Evolutionary conservation across 305 asterid species (phyloP), one percentile per base, ranked within the genome.

Genomic region (Euphrasia arctica): DNA sequence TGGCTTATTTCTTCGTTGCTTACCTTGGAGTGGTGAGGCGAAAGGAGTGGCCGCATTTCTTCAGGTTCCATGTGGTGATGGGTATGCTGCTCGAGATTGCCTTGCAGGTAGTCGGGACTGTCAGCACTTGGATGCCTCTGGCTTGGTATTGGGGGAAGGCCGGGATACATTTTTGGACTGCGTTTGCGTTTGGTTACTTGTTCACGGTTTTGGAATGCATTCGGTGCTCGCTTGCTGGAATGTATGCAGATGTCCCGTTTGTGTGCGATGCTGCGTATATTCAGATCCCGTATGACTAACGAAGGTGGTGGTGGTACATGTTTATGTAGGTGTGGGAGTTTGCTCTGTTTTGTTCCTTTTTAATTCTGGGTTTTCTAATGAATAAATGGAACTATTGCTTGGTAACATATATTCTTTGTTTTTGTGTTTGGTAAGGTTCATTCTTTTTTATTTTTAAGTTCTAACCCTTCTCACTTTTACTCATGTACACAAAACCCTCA

Each of bases 11-110:
- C 80, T 80, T 85, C 42, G 74, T 80, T 43, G 89, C 91, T 7
- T 91, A 89, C 73, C 89, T 89, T 32, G 93, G 90, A 48, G 50
- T 90, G 0, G 96, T 86, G 60, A 88, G 96, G 77, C 74, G 88
- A 55, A 91, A 86, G 58, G 95, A 88, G 66, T 91, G 95, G 94
- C 98, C 96, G 3, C 95, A 91, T 74, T 91, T 79, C 75, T 85
- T 91, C 60, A 74, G 96, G 71, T 91, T 85, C 74, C 94, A 91
- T 43, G 91, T 91, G 74, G 91, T 91, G 64, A 82, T 74, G 80
- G 96, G 96, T 10, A 83, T 86, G 96, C 82, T 91, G 50, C 75
- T 88, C 14, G 98, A 88, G 83, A 88, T 88, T 13, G 82, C 83
- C 5, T 70, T 91, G 79, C 95, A 91, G 78, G 85, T 86, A 28